Base-by-base conservation (phyloP, 1,139 yeast species). In the Pichia sp. region DNA sequence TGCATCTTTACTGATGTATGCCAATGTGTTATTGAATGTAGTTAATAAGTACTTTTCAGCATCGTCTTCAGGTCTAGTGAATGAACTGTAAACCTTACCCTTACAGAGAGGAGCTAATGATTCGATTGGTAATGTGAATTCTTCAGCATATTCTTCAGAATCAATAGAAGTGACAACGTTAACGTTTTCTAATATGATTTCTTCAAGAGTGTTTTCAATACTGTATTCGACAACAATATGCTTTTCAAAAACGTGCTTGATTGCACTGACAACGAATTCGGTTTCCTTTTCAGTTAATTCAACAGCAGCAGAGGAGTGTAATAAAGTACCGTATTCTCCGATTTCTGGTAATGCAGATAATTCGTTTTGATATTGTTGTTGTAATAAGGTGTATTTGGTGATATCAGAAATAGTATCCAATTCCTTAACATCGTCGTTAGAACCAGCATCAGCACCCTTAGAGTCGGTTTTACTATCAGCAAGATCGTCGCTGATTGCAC, bases 241-340 rank as follows among this genome's bases (percentile, higher is more conserved):
- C 36, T 79, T 77, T 46, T 79, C 69, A 69, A 86, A 93, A 51
- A 90, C 71, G 67, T 91, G 98, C 67, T 88, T 90, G 48, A 87
- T 76, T 32, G 87, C 93, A 46, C 77, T 77, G 46, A 94, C 96
- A 44, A 89, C 93, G 65, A 90, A 90, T 68, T 93, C 99, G 55
- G 95, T 90, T 65, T 91, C 99, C 53, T 80, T 77, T 65, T 93
- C 99, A 31, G 99, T 91, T 61, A 93, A 79, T 57, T 85, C 81
- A 48, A 81, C 72, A 46, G 80, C 76, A 42, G 71, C 67, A 2
- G 96, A 83, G 10, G 93, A 79, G 68, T 86, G 89, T 56, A 90
- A 72, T 55, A 91, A 73, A 44, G 76, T 68, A 52, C 99, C 99
- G 61, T 82, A 90, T 1, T 69, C 69, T 22, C 76, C 72, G 62